Evolutionary conservation across 2,329 filamentous ascomycete species (phyloP).

Genomic region (Xylaria sp.): DNA sequence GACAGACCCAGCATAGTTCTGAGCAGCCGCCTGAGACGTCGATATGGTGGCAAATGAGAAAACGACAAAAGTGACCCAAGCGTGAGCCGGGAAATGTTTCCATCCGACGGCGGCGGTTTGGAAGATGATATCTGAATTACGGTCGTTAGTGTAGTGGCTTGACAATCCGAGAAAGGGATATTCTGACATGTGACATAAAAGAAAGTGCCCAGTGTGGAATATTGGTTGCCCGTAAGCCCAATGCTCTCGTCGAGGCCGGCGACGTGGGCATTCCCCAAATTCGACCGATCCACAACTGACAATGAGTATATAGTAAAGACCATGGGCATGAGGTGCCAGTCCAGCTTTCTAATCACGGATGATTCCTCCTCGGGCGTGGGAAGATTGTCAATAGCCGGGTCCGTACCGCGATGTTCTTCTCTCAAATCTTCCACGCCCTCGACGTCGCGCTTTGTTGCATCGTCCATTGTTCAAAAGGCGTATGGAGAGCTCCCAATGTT

Average conservation of each 20-base stretch:
- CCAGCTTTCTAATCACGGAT: conserved; percentile 29
- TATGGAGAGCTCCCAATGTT: neutral
- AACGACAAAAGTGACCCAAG: conserved; percentile 56
- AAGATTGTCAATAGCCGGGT: neutral
- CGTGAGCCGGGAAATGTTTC: conserved; percentile 42
- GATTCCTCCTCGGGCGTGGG: conserved; percentile 32
- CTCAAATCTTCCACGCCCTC: conserved; percentile 1
- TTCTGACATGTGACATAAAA: conserved; percentile 42
- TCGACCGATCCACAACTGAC: conserved; percentile 48
- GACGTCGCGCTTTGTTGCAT: neutral
- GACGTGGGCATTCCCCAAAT: conserved; percentile 45
- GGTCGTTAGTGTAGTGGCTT: neutral
- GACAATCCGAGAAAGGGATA: neutral
- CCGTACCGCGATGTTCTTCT: neutral
- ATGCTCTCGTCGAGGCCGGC: conserved; percentile 47
- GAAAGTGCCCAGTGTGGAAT: conserved; percentile 45
- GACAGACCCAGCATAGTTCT: conserved; percentile 50
- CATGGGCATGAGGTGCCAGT: conserved; percentile 40
- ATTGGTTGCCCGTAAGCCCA: conserved; percentile 41
- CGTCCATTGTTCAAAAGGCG: conserved; percentile 7
- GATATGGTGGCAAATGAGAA: conserved; percentile 56
- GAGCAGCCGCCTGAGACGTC: conserved; percentile 53
- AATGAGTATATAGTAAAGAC: conserved; percentile 47
- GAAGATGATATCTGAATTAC: conserved; percentile 33
- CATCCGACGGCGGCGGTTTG: conserved; percentile 35